Evolutionary conservation across 179 eudicot species (phyloP).

Genomic region (Spergularia azorica): DNA sequence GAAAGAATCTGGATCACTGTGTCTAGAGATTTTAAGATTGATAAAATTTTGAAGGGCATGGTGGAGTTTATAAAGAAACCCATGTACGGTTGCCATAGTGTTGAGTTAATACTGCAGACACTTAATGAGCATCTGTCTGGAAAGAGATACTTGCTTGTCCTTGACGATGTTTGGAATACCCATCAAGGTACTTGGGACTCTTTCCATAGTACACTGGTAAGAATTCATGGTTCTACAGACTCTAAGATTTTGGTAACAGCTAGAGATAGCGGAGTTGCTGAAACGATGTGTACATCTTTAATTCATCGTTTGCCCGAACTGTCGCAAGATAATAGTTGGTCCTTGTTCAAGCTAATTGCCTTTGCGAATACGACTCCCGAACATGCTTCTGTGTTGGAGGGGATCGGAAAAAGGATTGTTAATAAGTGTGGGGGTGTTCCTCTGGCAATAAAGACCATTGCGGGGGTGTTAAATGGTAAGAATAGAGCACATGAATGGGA

Average conservation of each 20-base stretch:
- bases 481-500: not conserved
- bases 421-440: too few species aligned
- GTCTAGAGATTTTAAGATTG: not conserved
- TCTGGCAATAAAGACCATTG: too few species aligned
- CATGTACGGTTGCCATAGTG: not conserved
- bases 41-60: constrained; percentile 23
- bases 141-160: constrained; percentile 29
- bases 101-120: not conserved
- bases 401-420: too few species aligned
- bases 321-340: constrained; percentile 10
- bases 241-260: constrained; percentile 24
- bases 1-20: not conserved
- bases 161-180: constrained; percentile 40
- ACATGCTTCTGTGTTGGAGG: not conserved
- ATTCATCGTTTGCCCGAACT: not conserved
- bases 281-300: not conserved
- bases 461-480: not conserved
- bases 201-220: constrained; percentile 11
- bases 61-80: not conserved
- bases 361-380: not conserved
- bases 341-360: constrained; percentile 12
- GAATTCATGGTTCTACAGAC: constrained; percentile 14
- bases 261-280: constrained; percentile 20
- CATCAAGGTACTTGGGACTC: constrained; percentile 14
- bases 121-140: constrained; percentile 8